Evolutionary conservation across 495 filamentous ascomycete genomes (phyloP), one percentile per base, ranked within the genome.

Genomic region (Lophiostoma macrostomum): DNA sequence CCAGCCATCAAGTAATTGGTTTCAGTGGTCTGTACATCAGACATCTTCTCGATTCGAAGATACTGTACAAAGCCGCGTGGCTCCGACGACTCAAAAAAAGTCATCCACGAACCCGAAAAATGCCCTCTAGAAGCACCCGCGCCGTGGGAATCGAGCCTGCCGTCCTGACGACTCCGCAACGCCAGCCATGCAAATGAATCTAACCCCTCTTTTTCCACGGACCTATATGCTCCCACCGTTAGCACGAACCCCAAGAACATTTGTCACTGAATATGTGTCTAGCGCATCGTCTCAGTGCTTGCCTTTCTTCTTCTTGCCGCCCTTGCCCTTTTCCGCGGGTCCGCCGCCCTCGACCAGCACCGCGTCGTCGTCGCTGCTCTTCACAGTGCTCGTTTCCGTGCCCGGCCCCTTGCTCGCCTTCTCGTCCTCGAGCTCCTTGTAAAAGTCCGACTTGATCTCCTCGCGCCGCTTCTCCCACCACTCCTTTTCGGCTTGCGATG

Each of bases 401-500:
- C 8, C 43, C 43, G 53, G 19, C 19, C 61, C 28, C 27, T 57
- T 55, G n/a, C 50, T 39, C 27, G 58, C 43, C 30, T 71, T 67
- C 55, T 69, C 74, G 22, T 74, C 79, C 23, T 90, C 85, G 23
- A 91, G 68, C 70, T 95, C 88, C 71, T 88, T 90, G 84, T 93
- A 83, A 61, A 93, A 88, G 13, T 86, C 84, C 14, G 80, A 76
- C 69, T 86, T 75, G 49, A 93, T 87, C 31, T 73, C 75, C 32
- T 81, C 77, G 61, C 84, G 81, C 77, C 90, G 91, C 73, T 87
- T 83, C 35, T 80, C 80, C 93, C 93, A 98, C 90, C 89, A 95
- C 53, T 81, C 79, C 66, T 85, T 86, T 67, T 98, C 94, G 24
- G 78, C 70, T 11, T 73, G 75, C 0, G 80, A 71, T 57, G 88